Base-by-base conservation (phyloP, 306 rosid species). In the Gastrolobium bilobum region DNA sequence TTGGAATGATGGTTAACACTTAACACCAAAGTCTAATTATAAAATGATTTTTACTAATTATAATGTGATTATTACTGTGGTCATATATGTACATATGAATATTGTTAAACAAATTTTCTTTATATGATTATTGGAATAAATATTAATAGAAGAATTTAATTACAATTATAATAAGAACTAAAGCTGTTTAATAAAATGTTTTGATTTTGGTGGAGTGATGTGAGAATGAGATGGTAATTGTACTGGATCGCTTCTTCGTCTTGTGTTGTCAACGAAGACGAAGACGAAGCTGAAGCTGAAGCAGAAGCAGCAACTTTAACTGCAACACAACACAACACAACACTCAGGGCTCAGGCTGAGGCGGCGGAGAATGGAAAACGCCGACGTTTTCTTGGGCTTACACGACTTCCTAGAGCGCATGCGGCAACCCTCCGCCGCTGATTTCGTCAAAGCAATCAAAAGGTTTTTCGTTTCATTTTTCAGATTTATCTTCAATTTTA, bases 401-500 rank as follows among this genome's bases (percentile, higher is more conserved):
- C 96, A 96, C 11, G 99, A 96, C 72, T 96, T 96, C 85, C 92
- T 96, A 0, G 98, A 91, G 51, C 98, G 98, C 72, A 96, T 96
- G 99, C 97, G 98, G 63, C 97, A 93, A 47, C 98, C 99, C 70
- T 60, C 98, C 54, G 99, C 99, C 73, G 85, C 92, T 26, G 98
- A 96, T 81, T 93, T 96, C 84, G 99, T 96, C 90, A 93, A 90
- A 83, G 91, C 97, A 35, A 96, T 96, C 83, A 96, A 96, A 82
- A 91, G 98, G 99, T 87, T 47, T 5, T 14, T 35, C 38, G 10
- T 50, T 1, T 14, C 35, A 9, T 7, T 34, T 40, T 20, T 33
- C 30, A 10, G 75, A 68, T 68, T 67, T 57, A 20, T 11, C 50
- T 62, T 62, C 33, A n/a, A 62, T 61, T 10, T 52, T n/a, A 4